These are phyloP conservation scores for Penicillium sp. DNA, from an alignment of 2,329 filamentous ascomycete genomes.

Conservation along the genomic window DNA sequence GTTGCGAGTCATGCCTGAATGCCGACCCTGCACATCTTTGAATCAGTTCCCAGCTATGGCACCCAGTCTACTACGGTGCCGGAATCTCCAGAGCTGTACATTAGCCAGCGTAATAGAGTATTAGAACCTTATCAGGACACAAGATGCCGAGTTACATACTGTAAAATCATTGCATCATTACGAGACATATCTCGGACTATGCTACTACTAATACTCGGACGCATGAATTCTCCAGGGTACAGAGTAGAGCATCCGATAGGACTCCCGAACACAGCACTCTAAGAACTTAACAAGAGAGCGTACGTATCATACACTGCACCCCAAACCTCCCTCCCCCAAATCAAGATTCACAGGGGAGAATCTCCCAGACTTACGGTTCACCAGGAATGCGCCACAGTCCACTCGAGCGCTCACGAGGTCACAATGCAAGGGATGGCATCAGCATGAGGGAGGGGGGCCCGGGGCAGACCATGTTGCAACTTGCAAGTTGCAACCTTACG, in stretches of 20 bases:
- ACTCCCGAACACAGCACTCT: background rate
- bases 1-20: background rate
- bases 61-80: background rate
- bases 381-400: conserved; percentile 16
- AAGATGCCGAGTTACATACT: background rate
- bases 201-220: background rate
- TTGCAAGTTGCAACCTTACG: background rate
- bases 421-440: conserved; percentile 20
- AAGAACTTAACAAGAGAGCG: background rate
- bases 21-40: background rate
- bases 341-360: conserved; percentile 1
- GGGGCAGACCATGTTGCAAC: background rate
- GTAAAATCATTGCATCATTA: background rate
- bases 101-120: background rate
- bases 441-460: conserved; percentile 1
- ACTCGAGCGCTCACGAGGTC: conserved; percentile 23
- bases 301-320: background rate
- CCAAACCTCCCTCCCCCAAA: background rate
- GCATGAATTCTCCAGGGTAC: background rate
- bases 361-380: background rate
- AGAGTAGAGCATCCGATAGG: background rate
- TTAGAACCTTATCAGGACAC: background rate
- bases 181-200: background rate
- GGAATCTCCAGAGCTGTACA: background rate
- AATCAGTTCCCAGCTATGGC: background rate